Conservation (phyloP, 176 grass and related monocot genomes). For the Aechmea fasciata region DNA sequence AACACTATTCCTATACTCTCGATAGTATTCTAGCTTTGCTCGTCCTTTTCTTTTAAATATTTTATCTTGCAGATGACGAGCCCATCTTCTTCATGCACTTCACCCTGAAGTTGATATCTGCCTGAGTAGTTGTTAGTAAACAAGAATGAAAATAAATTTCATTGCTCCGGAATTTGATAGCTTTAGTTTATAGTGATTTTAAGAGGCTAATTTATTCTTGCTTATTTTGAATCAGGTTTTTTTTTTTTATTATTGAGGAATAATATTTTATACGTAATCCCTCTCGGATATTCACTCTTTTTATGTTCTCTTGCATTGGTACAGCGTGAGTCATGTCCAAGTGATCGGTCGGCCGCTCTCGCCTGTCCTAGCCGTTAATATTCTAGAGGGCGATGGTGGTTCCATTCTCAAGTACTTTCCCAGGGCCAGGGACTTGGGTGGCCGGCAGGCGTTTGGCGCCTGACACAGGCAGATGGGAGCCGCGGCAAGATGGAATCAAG, state of each 20-base stretch:
- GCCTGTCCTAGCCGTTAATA: constrained; percentile 39
- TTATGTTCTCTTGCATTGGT: constrained; percentile 14
- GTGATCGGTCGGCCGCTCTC: constrained; percentile 53
- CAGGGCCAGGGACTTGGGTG: constrained; percentile 9
- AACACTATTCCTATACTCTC: too few species aligned
- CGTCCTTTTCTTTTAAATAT: too few species aligned
- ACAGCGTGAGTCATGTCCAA: constrained; percentile 66
- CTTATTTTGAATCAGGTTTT: too few species aligned
- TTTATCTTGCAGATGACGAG: too few species aligned
- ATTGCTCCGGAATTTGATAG: too few species aligned
- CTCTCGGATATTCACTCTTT: neutral
- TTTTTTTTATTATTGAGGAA: neutral
- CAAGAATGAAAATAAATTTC: too few species aligned
- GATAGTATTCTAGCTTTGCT: too few species aligned
- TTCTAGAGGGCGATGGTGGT: constrained; percentile 8
- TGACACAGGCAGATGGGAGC: constrained; percentile 28
- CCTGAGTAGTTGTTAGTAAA: too few species aligned
- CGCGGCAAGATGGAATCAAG: constrained; percentile 14
- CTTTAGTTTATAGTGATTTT: too few species aligned
- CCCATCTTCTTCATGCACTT: too few species aligned
- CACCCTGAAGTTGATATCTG: too few species aligned
- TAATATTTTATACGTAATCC: constrained; percentile 9
- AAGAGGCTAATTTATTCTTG: too few species aligned
- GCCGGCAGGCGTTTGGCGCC: constrained; percentile 30
- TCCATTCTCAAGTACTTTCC: constrained; percentile 55